Base-by-base conservation (phyloP, 208 protist genomes). In the Trypanosoma cruzi region DNA sequence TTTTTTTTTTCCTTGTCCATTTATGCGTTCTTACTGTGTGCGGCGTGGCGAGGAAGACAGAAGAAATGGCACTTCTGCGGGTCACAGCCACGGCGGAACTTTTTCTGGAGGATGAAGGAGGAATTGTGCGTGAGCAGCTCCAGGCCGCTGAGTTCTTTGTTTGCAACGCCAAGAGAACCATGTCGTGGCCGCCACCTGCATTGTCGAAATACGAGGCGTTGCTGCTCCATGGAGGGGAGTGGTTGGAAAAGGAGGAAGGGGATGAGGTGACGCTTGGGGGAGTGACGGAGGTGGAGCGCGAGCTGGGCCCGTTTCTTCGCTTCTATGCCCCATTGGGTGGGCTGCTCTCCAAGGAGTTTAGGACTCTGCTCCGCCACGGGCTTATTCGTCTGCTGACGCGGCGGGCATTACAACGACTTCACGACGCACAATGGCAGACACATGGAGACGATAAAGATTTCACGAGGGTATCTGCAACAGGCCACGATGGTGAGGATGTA, bases 271-370 rank as follows among this genome's bases (percentile, higher is more conserved):
- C 34, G 24, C 32, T 54, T 32, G 62, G 29, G 20, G 50, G 37
- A 5, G 18, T 48, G 36, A 49, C 56, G 24, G 56, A 50, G 28
- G 13, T 37, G 28, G 63, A 65, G 26, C 62, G 58, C 7, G 10
- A 18, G 40, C n/a, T 77, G 7, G 56, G 57, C 1, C 71, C 71
- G 3, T 55, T 57, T 2, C 54, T 77, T 2, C 16, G 49, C 10
- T 69, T 67, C 53, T 71, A 77, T 28, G 71, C 58, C 8, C 71
- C 71, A n/a, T 26, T 77, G 0, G 71, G 71, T 5, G 63, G 71
- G 0, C 58, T 6, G 16, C 4, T 71, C 1, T 77, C 71, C 10
- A 67, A 59, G 26, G 64, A 77, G 37, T 67, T 64, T 42, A 32
- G 71, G 56, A 29, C 34, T 22, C 10, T 62, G 34, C 50, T 77